Conservation (phyloP, 768 basidiomycete species). For the Russula sp. region DNA sequence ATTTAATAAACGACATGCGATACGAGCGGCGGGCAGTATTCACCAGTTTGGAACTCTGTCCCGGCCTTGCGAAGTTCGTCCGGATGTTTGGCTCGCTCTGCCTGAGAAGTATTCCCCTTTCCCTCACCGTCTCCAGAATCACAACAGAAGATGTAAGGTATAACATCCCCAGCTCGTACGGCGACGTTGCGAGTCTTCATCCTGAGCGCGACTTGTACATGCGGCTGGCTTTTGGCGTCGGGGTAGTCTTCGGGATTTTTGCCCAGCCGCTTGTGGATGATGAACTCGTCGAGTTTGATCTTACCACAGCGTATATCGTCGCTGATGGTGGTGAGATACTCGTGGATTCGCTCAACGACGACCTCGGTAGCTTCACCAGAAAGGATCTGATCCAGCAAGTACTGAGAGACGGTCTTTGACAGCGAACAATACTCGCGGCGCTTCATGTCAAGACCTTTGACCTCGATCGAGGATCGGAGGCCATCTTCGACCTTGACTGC, state of each 20-base stretch:
- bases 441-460: constrained; percentile 99
- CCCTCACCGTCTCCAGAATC: constrained; percentile 68
- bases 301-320: constrained; percentile 74
- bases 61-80: constrained; percentile 80
- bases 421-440: constrained; percentile 90
- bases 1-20: background rate
- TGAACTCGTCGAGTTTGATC: constrained; percentile 88
- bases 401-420: constrained; percentile 93
- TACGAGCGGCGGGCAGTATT: constrained; percentile 22
- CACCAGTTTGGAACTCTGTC: constrained; percentile 71
- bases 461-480: constrained; percentile 70
- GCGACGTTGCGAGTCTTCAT: constrained; percentile 82
- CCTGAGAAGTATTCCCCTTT: constrained; percentile 69
- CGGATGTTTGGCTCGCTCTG: constrained; percentile 89
- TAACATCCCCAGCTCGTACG: constrained; percentile 86
- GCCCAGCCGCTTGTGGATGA: constrained; percentile 93
- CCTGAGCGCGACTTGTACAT: constrained; percentile 92
- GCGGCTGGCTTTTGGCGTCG: constrained; percentile 91
- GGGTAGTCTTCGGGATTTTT: constrained; percentile 98
- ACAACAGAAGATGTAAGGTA: constrained; percentile 92
- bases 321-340: constrained; percentile 77
- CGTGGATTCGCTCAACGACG: constrained; percentile 89
- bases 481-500: constrained; percentile 92
- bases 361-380: constrained; percentile 88
- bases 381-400: constrained; percentile 84